Percentiles rank a stretch among this genome's conserved stretches.
These are phyloP conservation scores for Tetracladium setigerum DNA, from an alignment of 495 filamentous ascomycete genomes.

Conservation along the genomic window DNA sequence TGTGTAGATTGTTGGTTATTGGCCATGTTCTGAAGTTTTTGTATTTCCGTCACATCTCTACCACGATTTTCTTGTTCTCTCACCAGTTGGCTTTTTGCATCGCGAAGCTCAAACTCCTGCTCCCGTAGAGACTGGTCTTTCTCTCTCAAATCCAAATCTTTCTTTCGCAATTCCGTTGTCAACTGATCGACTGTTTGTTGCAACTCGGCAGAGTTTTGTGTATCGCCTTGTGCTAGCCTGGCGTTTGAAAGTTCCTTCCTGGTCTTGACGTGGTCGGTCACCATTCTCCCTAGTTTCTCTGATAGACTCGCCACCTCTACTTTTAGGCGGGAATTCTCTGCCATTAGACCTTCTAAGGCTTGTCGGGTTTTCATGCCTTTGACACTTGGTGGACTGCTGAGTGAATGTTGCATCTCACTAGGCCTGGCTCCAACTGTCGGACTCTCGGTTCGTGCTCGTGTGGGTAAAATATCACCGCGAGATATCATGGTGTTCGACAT, in stretches of 20 bases:
- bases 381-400: background rate
- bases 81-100: no score
- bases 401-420: constrained; percentile 1
- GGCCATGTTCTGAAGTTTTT: no score
- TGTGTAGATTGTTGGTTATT: no score
- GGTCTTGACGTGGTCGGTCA: no score
- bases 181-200: constrained; percentile 2
- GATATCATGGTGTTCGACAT: constrained; percentile 3
- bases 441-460: constrained; percentile 1
- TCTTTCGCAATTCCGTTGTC: background rate
- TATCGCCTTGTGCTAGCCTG: background rate
- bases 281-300: no score
- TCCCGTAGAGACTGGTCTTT: background rate
- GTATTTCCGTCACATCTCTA: no score
- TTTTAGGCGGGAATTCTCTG: no score
- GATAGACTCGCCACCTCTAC: no score
- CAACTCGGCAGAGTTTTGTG: constrained; percentile 2
- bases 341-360: no score
- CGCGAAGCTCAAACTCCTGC: no score
- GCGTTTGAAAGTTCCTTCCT: background rate
- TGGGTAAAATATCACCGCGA: constrained; percentile 1
- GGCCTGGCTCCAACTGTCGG: background rate
- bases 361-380: background rate
- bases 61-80: no score
- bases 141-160: no score